phyloP scores from a whole-genome alignment of 2,329 filamentous ascomycete species.

The Mycocentrospora acerina region DNA sequence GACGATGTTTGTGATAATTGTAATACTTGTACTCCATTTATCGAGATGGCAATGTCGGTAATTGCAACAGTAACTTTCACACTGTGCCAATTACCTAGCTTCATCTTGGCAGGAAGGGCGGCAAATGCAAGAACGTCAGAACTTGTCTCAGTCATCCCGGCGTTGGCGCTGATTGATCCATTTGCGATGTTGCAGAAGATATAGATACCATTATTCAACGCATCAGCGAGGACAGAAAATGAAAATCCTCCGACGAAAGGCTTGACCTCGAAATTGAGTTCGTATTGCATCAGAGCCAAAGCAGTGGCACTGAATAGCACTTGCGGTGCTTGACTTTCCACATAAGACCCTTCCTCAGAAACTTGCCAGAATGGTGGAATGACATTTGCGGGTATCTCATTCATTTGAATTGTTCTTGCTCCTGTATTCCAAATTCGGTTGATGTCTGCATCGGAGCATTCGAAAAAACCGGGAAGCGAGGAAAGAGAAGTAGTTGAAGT shows the following conservation, averaged over 20 bases:
- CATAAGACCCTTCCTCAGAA: constrained; percentile 26
- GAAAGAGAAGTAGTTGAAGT: constrained; percentile 22
- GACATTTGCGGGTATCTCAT: constrained; percentile 27
- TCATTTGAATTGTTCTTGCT: constrained; percentile 36
- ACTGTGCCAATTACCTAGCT: constrained; percentile 7
- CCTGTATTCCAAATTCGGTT: constrained; percentile 35
- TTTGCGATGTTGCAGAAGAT: constrained; percentile 21
- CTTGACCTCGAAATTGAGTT: constrained; percentile 30
- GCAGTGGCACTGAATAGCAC: constrained; percentile 11
- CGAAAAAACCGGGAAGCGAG: constrained; percentile 30
- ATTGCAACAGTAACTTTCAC: constrained; percentile 5
- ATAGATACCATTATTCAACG: constrained; percentile 22
- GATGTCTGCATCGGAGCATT: constrained; percentile 29
- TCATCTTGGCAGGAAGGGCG: constrained; percentile 3
- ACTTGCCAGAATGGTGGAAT: constrained; percentile 31
- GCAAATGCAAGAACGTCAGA: constrained; percentile 1
- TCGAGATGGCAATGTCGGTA: constrained; percentile 5
- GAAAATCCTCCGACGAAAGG: constrained; percentile 30
- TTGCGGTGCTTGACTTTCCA: constrained; percentile 31
- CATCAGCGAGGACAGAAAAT: constrained; percentile 33
- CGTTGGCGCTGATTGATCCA: constrained; percentile 10
- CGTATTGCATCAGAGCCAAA: constrained; percentile 20
- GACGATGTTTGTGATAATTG: constrained; percentile 27
- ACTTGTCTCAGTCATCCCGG: constrained; percentile 1
- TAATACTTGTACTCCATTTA: constrained; percentile 19